Base-by-base conservation (phyloP, 2,329 filamentous ascomycete species). In the Cercospora zeina region DNA sequence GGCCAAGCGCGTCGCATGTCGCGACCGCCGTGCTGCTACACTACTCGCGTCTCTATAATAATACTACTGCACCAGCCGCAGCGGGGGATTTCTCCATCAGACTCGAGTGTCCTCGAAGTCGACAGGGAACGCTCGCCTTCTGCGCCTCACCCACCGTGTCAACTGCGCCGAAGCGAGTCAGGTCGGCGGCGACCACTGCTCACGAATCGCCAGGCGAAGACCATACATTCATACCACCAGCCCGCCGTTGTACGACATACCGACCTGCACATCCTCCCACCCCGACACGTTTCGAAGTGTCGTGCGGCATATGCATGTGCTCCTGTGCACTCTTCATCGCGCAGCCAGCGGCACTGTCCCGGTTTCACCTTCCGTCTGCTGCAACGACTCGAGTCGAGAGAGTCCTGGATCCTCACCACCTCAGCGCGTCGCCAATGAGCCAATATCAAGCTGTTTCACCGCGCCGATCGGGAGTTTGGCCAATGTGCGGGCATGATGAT, bases 1-100 rank as follows among this genome's bases (percentile, higher is more conserved):
- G 47, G 47, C 47, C 47, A 51, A 51, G 47, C 30, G 39, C 27
- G 47, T 31, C 47, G 47, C 30, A 45, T 14, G 39, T 45, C 39
- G 39, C 19, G 19, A 45, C 39, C 39, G 47, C 47, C 11, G 24
- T 51, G 13, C 47, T 51, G 47, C 30, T 51, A 51, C 6, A 27
- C 24, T 51, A 51, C 30, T 30, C 30, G 24, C 47, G 1, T 13
- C 24, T 31, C 47, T 51, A 33, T 16, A 39, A 39, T 39, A 39
- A 39, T 16, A 16, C 36, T 14, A n/a, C n/a, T n/a, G 6, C 6
- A 27, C 24, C 24, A 27, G 24, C 24, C 24, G 24, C 24, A 3
- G 24, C 24, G 24, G 24, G 24, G 24, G n/a, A n/a, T n/a, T n/a
- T n/a, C n/a, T n/a, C n/a, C n/a, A n/a, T n/a, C n/a, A n/a, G n/a